A percentile compares a stretch with the other conserved stretches of the same genome.
These are phyloP conservation scores for Aspergillus sp. DNA, from an alignment of 2,329 filamentous ascomycete genomes.

Conservation along the genomic window DNA sequence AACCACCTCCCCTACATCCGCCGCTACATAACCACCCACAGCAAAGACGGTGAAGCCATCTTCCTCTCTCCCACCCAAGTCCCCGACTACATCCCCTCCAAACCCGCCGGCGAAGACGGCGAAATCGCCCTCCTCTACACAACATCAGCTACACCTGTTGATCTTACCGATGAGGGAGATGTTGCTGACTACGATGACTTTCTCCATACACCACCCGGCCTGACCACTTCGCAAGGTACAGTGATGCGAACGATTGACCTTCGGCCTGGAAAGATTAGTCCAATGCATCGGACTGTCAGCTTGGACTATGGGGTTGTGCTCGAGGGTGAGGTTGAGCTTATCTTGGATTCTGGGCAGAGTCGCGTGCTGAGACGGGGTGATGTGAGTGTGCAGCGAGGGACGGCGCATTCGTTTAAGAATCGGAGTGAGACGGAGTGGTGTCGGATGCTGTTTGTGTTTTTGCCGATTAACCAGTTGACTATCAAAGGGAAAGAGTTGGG, in stretches of 20 bases:
- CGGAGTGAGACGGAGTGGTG: constrained; percentile 20
- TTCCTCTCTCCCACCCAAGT: constrained; percentile 28
- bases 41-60: constrained; percentile 29
- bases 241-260: constrained; percentile 30
- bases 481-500: constrained; percentile 49
- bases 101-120: constrained; percentile 21
- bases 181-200: constrained; percentile 27
- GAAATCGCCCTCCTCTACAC: constrained; percentile 26
- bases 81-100: constrained; percentile 26
- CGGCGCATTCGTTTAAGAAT: constrained; percentile 25
- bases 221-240: constrained; percentile 25
- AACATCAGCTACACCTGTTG: constrained; percentile 21
- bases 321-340: constrained; percentile 31
- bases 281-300: constrained; percentile 33
- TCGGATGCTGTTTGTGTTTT: constrained; percentile 26
- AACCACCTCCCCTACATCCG: constrained; percentile 26
- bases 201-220: constrained; percentile 26
- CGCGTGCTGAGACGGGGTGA: constrained; percentile 28
- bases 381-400: constrained; percentile 27
- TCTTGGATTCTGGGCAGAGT: constrained; percentile 30
- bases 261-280: constrained; percentile 24
- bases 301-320: constrained; percentile 34
- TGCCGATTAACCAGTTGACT: constrained; percentile 21
- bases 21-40: constrained; percentile 36
- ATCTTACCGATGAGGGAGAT: constrained; percentile 26